Conservation (phyloP, 2,329 filamentous ascomycete species). For the Apiospora marii region DNA sequence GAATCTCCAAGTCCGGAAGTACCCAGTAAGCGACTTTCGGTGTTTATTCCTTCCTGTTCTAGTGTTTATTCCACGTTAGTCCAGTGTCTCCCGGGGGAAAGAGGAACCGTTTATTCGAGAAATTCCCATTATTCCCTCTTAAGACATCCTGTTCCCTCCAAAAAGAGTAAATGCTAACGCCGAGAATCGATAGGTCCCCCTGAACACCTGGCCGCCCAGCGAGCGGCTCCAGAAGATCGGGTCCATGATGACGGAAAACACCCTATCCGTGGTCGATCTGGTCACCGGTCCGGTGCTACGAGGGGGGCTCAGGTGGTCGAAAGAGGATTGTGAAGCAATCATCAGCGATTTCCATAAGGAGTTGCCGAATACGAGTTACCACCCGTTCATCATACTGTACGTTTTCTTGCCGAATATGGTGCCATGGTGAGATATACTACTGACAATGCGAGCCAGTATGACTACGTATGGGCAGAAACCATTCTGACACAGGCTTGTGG, state of each 20-base stretch:
- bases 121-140: too few relatives aligned
- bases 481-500: background rate
- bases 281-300: slow-evolving; percentile 35
- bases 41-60: too few relatives aligned
- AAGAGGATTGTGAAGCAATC: slow-evolving; percentile 34
- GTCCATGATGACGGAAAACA: slow-evolving; percentile 39
- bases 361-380: slow-evolving; percentile 38
- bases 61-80: too few relatives aligned
- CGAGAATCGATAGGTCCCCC: slow-evolving; percentile 30
- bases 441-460: background rate
- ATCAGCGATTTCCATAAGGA: slow-evolving; percentile 36
- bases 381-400: slow-evolving; percentile 42
- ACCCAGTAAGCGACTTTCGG: slow-evolving; percentile 27
- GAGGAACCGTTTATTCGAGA: too few relatives aligned
- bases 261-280: slow-evolving; percentile 38
- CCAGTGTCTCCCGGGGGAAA: too few relatives aligned
- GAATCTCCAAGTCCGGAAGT: slow-evolving; percentile 31
- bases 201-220: slow-evolving; percentile 42
- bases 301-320: slow-evolving; percentile 36
- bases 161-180: too few relatives aligned
- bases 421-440: too few relatives aligned
- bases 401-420: slow-evolving; percentile 26
- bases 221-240: slow-evolving; percentile 41
- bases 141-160: too few relatives aligned
- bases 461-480: slow-evolving; percentile 18